Evolutionary conservation across 768 basidiomycete species (phyloP), one percentile per base, ranked within the genome.

Genomic region (Polyporus arcularius): DNA sequence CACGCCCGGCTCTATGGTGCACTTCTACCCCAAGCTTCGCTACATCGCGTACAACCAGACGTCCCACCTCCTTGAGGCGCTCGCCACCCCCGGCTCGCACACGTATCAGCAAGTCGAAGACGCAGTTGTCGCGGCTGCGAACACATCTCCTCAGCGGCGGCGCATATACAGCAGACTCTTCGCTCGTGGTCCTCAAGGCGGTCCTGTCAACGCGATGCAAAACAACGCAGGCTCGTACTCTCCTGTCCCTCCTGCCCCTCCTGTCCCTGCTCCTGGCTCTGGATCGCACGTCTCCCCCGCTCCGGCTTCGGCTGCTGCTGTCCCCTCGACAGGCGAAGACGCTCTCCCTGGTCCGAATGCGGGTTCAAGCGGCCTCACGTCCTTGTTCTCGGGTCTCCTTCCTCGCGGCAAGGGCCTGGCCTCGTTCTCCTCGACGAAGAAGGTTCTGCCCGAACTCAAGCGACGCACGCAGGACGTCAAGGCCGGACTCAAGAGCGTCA

Each of bases 1-100:
- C 67, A 92, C 90, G 5, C 88, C 90, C n/a, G 89, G 90, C 10
- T 91, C 89, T 3, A 73, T 92, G 65, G 81, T 88, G 10, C 88
- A 90, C 73, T 88, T 84, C 74, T 91, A 79, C 72, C 52, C 75
- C 8, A 76, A 65, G 31, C 76, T 91, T 18, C 68, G 73, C 38
- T 72, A 66, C 51, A 82, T 87, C 70, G 83, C 78, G 12, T 85
- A 76, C 72, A 74, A 82, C 53, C 59, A 78, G 50, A 81, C 80
- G 21, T 65, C 58, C 38, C 57, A 65, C 18, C 58, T 78, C 40
- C 65, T 86, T 32, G 57, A 70, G 41, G 66, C 70, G 4, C 60
- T 81, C 53, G 66, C 75, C 0, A 69, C 70, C 2, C 77, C 81
- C 8, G 70, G 73, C 18, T 81, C 76, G 15, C 71, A 73, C 32